Evolutionary conservation across 768 basidiomycete genomes (phyloP), one percentile per base, ranked within the genome.

Genomic region (Gelatoporia subvermispora): DNA sequence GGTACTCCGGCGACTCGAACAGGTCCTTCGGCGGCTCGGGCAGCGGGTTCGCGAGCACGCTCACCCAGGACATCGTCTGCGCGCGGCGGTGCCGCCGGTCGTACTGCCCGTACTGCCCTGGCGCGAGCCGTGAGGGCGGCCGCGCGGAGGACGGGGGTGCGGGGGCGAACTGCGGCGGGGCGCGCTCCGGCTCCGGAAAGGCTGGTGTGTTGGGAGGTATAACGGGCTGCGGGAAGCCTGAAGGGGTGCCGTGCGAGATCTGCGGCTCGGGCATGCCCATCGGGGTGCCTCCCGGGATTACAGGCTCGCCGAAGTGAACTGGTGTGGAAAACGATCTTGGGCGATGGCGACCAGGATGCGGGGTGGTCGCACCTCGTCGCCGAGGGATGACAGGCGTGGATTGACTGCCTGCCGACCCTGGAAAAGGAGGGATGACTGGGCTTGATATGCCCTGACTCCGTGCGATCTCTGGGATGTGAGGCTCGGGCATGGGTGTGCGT

Each of bases 11-110:
- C 22, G 66, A 64, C 11, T 76, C 72, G 62, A 82, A 84, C 8
- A 88, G 47, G 58, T 87, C 79, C 24, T 66, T 65, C 0, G 87
- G 87, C 0, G 79, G 84, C 2, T 60, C 50, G 0, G 87, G 87
- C 8, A 88, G 77, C 4, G 84, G 85, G 59, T 89, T 85, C 38
- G 42, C 40, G 45, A 2, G 37, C 21, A 13, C 48, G 52, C 21
- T 43, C 38, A 25, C 39, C 41, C n/a, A 23, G 10, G 41, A 36
- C 17, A 36, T 35, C 11, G 31, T 39, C 35, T 22, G 41, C 11
- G 24, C 15, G 21, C 39, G 50, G 17, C 38, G 45, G 9, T 22
- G 41, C 11, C 31, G 50, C 21, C 24, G 45, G 35, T 56, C 58
- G 48, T 47, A 54, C 3, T 49, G 54, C 16, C 51, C 54, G 38